Evolutionary conservation across 1,139 yeast genomes (phyloP).

Genomic region (Saccharomycopsis crataegensis): DNA sequence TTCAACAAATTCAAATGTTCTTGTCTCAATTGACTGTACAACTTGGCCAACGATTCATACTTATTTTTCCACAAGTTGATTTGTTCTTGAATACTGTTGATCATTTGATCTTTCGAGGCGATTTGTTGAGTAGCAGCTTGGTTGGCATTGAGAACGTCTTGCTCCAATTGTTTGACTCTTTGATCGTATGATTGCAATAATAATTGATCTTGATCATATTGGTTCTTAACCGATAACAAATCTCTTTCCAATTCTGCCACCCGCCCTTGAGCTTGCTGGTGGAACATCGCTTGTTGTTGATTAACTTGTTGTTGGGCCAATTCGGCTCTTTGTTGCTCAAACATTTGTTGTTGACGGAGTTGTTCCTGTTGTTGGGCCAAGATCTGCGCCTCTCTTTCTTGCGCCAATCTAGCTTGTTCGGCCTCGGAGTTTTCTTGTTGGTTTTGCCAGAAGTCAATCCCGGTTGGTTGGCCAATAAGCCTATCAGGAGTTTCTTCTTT

Average conservation of each 20-base stretch:
- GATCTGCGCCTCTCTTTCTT: slow-evolving; percentile 43
- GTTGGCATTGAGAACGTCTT: slow-evolving; percentile 56
- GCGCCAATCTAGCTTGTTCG: slow-evolving; percentile 43
- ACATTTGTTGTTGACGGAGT: slow-evolving; percentile 62
- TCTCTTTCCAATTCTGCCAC: slow-evolving; percentile 81
- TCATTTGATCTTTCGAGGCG: slow-evolving; percentile 70
- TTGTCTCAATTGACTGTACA: slow-evolving; percentile 86
- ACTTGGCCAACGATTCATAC: slow-evolving; percentile 83
- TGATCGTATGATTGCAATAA: slow-evolving; percentile 83
- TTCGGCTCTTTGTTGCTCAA: slow-evolving; percentile 59
- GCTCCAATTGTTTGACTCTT: slow-evolving; percentile 76
- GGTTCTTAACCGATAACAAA: slow-evolving; percentile 65
- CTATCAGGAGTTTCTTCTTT: slow-evolving; percentile 21
- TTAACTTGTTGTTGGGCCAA: slow-evolving; percentile 77
- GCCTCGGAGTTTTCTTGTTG: slow-evolving; percentile 33
- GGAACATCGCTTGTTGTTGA: slow-evolving; percentile 69
- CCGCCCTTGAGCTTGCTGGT: slow-evolving; percentile 70
- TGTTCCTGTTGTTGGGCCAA: slow-evolving; percentile 39
- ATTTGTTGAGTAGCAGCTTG: slow-evolving; percentile 68
- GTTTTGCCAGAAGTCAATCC: slow-evolving; percentile 41
- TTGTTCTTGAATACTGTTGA: slow-evolving; percentile 66
- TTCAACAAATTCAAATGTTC: slow-evolving; percentile 79
- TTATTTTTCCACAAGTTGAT: slow-evolving; percentile 74
- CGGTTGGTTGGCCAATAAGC: slow-evolving; percentile 27
- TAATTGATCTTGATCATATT: slow-evolving; percentile 80